These are phyloP conservation scores for Mycena kentingensis DNA, from an alignment of 768 basidiomycete genomes.

Conservation along the genomic window DNA sequence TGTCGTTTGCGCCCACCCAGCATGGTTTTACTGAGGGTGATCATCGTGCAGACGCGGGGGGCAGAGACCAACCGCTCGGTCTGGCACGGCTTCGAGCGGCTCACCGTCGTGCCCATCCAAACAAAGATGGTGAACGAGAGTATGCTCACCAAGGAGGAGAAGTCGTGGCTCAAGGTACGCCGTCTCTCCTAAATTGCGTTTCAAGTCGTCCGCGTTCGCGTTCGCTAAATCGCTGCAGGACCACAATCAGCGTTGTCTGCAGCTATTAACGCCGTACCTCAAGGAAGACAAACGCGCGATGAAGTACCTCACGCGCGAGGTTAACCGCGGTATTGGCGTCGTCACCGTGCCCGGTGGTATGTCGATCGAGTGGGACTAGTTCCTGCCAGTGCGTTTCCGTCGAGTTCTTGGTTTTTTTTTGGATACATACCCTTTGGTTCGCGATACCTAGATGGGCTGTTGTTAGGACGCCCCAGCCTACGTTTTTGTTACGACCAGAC, in stretches of 20 bases:
- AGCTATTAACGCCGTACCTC: slow-evolving; percentile 63
- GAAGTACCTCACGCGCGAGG: slow-evolving; percentile 79
- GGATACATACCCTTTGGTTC: too few relatives aligned
- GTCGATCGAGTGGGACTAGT: slow-evolving; percentile 75
- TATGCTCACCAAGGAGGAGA: slow-evolving; percentile 86
- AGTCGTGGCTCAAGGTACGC: slow-evolving; percentile 78
- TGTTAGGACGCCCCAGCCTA: too few relatives aligned
- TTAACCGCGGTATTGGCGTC: slow-evolving; percentile 74
- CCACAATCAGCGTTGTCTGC: slow-evolving; percentile 76
- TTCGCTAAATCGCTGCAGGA: slow-evolving; percentile 44
- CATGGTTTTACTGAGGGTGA: slow-evolving; percentile 6
- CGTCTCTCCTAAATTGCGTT: not conserved
- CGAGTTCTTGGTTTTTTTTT: not conserved
- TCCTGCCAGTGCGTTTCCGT: not conserved
- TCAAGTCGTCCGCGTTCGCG: slow-evolving; percentile 1
- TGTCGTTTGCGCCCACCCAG: not conserved
- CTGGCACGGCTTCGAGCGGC: slow-evolving; percentile 90
- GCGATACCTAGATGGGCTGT: too few relatives aligned
- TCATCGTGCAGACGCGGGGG: slow-evolving; percentile 57
- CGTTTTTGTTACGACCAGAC: too few relatives aligned
- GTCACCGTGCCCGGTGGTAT: slow-evolving; percentile 70
- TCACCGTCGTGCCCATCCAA: slow-evolving; percentile 94
- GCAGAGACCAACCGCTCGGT: slow-evolving; percentile 64
- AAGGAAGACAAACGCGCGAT: slow-evolving; percentile 79
- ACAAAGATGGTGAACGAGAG: slow-evolving; percentile 83